phyloP scores from a whole-genome alignment of 2,329 filamentous ascomycete species.

The Phoma sp. region DNA sequence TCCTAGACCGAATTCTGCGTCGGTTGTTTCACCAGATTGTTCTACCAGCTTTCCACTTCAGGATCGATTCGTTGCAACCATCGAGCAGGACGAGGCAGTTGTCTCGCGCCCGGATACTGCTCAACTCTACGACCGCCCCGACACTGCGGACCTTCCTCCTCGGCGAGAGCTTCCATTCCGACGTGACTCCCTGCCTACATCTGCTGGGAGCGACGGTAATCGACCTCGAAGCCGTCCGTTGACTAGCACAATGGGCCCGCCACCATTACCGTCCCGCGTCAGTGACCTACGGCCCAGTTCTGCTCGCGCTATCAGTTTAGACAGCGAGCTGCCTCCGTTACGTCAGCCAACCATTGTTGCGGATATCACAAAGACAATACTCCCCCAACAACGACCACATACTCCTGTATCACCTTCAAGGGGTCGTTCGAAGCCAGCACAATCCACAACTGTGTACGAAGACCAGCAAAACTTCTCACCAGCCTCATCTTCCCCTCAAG shows the following conservation, averaged over 20 bases:
- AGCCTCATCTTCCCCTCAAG: constrained; percentile 19
- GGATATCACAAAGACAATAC: constrained; percentile 8
- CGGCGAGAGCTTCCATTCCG: constrained; percentile 52
- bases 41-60: constrained; percentile 3
- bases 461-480: constrained; percentile 14
- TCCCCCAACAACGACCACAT: constrained; percentile 14
- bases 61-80: constrained; percentile 1
- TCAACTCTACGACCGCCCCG: constrained; percentile 24
- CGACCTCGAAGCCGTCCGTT: constrained; percentile 34
- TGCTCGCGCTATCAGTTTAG: constrained; percentile 19
- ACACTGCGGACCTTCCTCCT: constrained; percentile 41
- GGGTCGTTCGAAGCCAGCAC: not conserved
- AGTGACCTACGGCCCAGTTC: constrained; percentile 29
- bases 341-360: constrained; percentile 43
- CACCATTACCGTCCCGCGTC: constrained; percentile 40
- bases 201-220: constrained; percentile 32
- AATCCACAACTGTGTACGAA: not conserved
- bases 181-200: constrained; percentile 38
- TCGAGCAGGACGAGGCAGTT: constrained; percentile 14
- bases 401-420: not conserved
- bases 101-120: constrained; percentile 28
- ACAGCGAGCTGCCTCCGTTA: constrained; percentile 46
- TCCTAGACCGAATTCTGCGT: constrained; percentile 32
- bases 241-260: constrained; percentile 38
- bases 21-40: constrained; percentile 2